Evolutionary conservation across 148 eudicot species (phyloP).

Genomic region (Rhododendron ovatum): DNA sequence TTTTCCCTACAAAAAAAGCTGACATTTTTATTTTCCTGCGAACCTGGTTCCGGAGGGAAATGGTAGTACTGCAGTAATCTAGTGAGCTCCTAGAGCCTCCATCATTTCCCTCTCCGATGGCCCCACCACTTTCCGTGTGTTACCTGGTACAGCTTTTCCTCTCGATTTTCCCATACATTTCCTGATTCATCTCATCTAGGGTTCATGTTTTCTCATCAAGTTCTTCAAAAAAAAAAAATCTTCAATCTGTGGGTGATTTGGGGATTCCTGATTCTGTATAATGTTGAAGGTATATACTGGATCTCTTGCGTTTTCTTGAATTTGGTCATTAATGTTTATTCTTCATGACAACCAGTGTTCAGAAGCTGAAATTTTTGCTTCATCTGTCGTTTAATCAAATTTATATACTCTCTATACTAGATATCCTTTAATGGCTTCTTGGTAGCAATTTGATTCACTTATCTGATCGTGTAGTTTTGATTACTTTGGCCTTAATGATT

Average conservation of each 20-base stretch:
- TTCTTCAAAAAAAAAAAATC: not conserved
- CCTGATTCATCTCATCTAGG: slow-evolving; percentile 1
- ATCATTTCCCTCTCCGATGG: not conserved
- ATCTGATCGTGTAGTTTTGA: not conserved
- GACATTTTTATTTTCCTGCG: not conserved
- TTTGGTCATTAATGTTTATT: not conserved
- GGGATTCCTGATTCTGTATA: not conserved
- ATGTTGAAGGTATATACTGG: not conserved
- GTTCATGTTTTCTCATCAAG: not conserved
- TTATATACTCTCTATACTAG: not conserved
- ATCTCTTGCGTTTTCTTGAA: not conserved
- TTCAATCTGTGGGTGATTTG: not conserved
- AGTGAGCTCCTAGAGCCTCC: not conserved
- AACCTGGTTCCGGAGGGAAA: not conserved
- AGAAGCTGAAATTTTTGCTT: not conserved
- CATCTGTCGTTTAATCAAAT: not conserved
- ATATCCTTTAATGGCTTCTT: not conserved
- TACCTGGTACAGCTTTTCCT: not conserved
- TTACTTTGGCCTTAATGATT: not conserved
- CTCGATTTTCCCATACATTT: not conserved
- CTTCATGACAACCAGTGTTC: not conserved
- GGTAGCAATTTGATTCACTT: not conserved
- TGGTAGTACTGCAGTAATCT: not conserved
- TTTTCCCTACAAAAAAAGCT: too few relatives aligned
- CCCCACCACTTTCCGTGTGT: not conserved